Percentiles rank a stretch among this genome's conserved stretches.
These are phyloP conservation scores for Trichothecium sympodiale DNA, from an alignment of 2,329 filamentous ascomycete species.

Conservation along the genomic window DNA sequence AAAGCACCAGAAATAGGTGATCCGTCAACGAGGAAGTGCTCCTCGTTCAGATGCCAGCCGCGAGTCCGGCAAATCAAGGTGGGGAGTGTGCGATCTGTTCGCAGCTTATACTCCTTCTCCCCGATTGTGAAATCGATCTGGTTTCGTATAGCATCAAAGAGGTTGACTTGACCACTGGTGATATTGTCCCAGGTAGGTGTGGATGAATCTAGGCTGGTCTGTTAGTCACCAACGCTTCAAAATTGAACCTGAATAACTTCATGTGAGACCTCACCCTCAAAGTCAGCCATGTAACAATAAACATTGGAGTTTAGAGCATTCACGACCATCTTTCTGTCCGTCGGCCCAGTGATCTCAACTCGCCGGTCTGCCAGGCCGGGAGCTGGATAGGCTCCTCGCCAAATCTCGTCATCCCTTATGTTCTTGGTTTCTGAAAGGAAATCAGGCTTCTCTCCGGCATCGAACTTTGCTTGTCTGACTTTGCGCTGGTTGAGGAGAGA, in stretches of 20 bases:
- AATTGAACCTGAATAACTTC: too few species aligned
- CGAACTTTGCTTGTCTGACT: constrained; percentile 72
- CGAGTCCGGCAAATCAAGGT: constrained; percentile 78
- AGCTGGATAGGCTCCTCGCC: constrained; percentile 75
- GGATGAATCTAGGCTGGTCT: constrained; percentile 48
- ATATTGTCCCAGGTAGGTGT: constrained; percentile 92
- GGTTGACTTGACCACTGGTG: constrained; percentile 84
- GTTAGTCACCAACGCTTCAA: constrained; percentile 5
- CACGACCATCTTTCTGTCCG: constrained; percentile 88
- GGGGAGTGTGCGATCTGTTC: constrained; percentile 65
- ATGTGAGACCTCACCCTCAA: constrained; percentile 74
- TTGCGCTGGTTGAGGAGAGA: constrained; percentile 67
- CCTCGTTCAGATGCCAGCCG: constrained; percentile 88
- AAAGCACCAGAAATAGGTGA: constrained; percentile 75
- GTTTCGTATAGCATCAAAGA: constrained; percentile 77
- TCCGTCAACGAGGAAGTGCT: constrained; percentile 81
- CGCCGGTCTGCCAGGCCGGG: constrained; percentile 76
- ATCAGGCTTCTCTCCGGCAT: constrained; percentile 69
- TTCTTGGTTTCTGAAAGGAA: constrained; percentile 83
- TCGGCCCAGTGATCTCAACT: constrained; percentile 83
- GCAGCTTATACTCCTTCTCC: constrained; percentile 82
- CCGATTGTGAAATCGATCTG: constrained; percentile 86
- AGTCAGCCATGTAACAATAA: constrained; percentile 93
- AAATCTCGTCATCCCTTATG: constrained; percentile 77
- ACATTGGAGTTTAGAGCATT: constrained; percentile 84